Evolutionary conservation across 129 eudicot species (phyloP), one percentile per base, ranked within the genome.

Genomic region (Sambucus nigra): DNA sequence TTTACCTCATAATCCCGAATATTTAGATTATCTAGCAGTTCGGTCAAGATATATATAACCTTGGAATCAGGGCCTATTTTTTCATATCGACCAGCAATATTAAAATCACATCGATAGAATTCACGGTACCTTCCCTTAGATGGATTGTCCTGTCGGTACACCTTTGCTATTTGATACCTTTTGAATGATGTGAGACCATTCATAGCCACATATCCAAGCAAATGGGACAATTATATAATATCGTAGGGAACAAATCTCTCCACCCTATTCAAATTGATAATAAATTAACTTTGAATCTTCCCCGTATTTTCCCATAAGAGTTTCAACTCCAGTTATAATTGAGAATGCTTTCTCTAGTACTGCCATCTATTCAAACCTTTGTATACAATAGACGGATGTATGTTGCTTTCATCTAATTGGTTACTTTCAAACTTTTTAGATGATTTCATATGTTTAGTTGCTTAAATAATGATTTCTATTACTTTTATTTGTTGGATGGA

Each of bases 181-280:
- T 75, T 89, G 53, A 75, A 78, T 32, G 97, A 84, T 9, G 85
- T 73, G 45, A 84, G 64, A 35, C 95, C 85, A 57, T 89, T 81
- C 95, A 81, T 81, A 57, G 97, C 97, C 64, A 89, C 95, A 69
- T 69, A 84, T 66, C 95, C 69, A 47, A n/a, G 97, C 97, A 61
- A 89, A 84, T 65, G 97, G 97, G 28, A 89, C 95, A 0, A 95
- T 89, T 46, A 89, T 61, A 69, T 89, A 95, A 76, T 89, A 89
- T 7, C 97, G 83, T 23, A 89, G 81, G 20, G 95, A 89, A 47
- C 97, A 89, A 60, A 89, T 85, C 72, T 89, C 97, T 29, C 97
- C 97, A 46, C 97, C 97, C 97, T 89, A 79, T n/a, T 89, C 97
- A 59, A 93, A 93, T 17, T 84, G 79, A 79, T 89, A 95, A 69